phyloP scores from a whole-genome alignment of 257 asterid species.

The Solanum paucissectum region DNA sequence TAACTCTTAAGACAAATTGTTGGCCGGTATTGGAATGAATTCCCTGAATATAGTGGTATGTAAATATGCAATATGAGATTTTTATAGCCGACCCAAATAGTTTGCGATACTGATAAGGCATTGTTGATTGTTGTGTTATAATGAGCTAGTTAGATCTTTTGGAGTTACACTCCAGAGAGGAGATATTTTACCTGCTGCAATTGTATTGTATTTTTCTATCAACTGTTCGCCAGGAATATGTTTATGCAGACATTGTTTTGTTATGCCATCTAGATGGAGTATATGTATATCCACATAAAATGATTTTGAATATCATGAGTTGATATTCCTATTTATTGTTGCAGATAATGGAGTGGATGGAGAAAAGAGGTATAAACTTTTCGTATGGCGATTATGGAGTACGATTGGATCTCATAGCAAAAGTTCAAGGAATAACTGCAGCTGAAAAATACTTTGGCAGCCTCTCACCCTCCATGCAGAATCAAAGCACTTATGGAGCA shows the following conservation, averaged over 20 bases:
- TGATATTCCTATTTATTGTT: conserved; percentile 1
- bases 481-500: conserved; percentile 45
- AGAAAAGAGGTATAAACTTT: conserved; percentile 34
- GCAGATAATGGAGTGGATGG: conserved; percentile 88
- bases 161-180: neutral
- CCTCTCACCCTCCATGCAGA: conserved; percentile 32
- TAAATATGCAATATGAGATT: neutral
- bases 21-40: neutral
- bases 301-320: neutral
- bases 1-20: neutral
- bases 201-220: neutral
- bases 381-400: conserved; percentile 28
- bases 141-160: neutral
- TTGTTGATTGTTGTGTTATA: neutral
- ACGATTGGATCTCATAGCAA: conserved; percentile 50
- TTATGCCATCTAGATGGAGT: neutral
- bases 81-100: neutral
- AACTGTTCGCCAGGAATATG: neutral
- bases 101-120: neutral
- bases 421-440: conserved; percentile 51
- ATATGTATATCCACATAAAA: neutral
- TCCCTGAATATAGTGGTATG: neutral
- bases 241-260: neutral
- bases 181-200: neutral
- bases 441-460: conserved; percentile 57